Base-by-base conservation (phyloP, 2,329 filamentous ascomycete genomes). In the Neofusicoccum parvum region DNA sequence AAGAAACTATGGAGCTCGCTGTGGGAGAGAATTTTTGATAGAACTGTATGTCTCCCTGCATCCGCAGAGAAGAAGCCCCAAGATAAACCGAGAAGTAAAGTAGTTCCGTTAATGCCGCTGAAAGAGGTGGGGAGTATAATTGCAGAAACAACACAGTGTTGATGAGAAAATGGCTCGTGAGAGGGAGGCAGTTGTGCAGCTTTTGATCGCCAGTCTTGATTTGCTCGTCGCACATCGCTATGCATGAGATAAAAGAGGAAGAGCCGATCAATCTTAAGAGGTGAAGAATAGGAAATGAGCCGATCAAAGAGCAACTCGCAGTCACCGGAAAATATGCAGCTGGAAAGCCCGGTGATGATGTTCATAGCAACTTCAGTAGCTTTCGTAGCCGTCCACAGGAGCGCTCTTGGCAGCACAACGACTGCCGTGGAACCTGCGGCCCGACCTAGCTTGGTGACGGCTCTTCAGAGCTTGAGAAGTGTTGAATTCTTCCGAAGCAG, bases 191-290 rank as follows among this genome's bases (percentile, higher is more conserved):
- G 32, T 41, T 60, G 43, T 48, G 56, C 27, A 60, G 56, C 56
- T 60, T 37, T 20, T 9, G 23, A 15, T 48, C 34, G 43, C 41
- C 56, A 48, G 43, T 60, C 56, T 60, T 48, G 43, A 43, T 48
- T 27, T 12, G 43, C 56, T 60, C 11, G 41, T 43, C 41, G 56
- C n/a, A 27, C 41, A 60, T 60, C 56, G 56, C 56, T 60, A 60
- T 48, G 56, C 56, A 48, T 60, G 43, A 20, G 15, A 27, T 39
- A n/a, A 37, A 14, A 48, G 43, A 48, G 37, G 17, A 48, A 60
- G 43, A 34, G 7, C 56, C 43, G 56, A 37, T 7, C 56, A 60
- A 60, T 60, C 43, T 58, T n/a, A 15, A 9, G 27, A 23, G 32
- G 43, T 15, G 36, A 37, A 48, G 15, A 48, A 48, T 36, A 48